Evolutionary conservation across 148 eudicot species (phyloP).

Genomic region (Rhododendron vialii): DNA sequence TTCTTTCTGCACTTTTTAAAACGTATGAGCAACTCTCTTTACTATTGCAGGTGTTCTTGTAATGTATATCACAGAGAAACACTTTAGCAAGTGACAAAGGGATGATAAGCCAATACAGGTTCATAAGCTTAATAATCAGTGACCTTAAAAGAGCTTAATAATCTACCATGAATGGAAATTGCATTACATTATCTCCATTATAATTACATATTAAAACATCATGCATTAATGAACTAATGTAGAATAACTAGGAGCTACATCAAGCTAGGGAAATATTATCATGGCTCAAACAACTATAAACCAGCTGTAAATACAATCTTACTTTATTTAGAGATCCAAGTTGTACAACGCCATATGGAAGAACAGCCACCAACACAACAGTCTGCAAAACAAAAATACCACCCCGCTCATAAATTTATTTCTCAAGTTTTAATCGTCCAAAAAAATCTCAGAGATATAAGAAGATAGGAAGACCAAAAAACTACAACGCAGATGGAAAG

Average conservation of each 20-base stretch:
- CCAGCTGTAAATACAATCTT: slow-evolving; percentile 15
- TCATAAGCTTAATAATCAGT: background rate
- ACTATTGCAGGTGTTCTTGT: background rate
- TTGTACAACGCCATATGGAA: slow-evolving; percentile 70
- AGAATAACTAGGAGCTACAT: background rate
- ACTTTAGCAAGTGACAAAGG: background rate
- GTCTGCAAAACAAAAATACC: slow-evolving; percentile 49
- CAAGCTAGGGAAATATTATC: background rate
- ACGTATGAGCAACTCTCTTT: background rate
- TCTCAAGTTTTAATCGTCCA: background rate
- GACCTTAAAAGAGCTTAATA: background rate
- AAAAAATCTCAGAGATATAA: background rate
- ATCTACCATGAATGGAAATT: background rate
- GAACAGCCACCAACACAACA: slow-evolving; percentile 55
- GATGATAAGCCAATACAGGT: background rate
- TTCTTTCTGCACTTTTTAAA: background rate
- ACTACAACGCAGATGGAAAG: background rate
- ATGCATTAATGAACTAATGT: background rate
- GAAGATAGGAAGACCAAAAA: background rate
- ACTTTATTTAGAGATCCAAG: slow-evolving; percentile 81
- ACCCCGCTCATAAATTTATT: background rate
- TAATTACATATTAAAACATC: background rate
- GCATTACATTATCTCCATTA: background rate
- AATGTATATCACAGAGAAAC: background rate
- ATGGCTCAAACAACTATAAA: background rate